phyloP scores from a whole-genome alignment of 73 alveolate species.

The Paramecium primaurelia region DNA sequence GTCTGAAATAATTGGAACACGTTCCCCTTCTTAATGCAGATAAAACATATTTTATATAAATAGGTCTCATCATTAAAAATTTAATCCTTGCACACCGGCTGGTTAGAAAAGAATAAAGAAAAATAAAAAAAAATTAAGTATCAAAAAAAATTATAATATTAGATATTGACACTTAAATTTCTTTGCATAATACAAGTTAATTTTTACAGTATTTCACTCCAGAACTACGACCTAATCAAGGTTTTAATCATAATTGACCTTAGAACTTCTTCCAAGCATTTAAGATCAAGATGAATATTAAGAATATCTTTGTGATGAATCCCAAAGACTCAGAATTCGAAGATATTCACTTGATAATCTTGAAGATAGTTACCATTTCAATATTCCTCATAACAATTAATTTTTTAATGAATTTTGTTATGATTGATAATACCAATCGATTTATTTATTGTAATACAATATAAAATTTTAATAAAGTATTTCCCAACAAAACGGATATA shows the following conservation, averaged over 20 bases:
- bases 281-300: neutral
- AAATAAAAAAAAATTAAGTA: neutral
- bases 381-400: neutral
- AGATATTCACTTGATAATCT: neutral
- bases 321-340: neutral
- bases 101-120: conserved; percentile 38
- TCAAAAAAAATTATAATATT: neutral
- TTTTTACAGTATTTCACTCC: neutral
- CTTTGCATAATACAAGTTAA: neutral
- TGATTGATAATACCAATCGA: neutral
- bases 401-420: neutral
- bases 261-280: neutral
- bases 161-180: neutral
- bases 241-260: neutral
- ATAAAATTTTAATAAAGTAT: no score
- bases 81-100: neutral
- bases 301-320: neutral
- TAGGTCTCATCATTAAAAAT: conserved; percentile 43
- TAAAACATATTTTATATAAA: neutral
- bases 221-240: neutral
- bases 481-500: neutral
- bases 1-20: conserved; percentile 15
- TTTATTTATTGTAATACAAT: neutral
- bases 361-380: neutral
- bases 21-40: conserved; percentile 44